Conservation (phyloP, 192 early-diverging fungal species). For the Geosiphon pyriformis region DNA sequence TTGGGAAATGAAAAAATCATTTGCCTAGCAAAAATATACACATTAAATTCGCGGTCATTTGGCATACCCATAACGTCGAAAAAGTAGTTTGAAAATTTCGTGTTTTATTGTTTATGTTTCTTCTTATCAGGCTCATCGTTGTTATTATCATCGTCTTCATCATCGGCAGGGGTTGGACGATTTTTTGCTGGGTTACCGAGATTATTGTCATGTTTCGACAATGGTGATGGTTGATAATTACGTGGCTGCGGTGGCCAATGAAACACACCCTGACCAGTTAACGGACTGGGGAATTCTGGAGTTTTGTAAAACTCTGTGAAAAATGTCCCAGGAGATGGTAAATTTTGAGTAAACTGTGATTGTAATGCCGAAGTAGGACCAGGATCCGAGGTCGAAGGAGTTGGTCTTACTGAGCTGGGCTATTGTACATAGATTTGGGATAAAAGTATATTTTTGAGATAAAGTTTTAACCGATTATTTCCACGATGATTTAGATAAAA, state of each 20-base stretch:
- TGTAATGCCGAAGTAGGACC: conserved; percentile 67
- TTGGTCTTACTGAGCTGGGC: conserved; percentile 17
- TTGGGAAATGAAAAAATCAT: too few species aligned
- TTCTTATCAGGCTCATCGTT: conserved; percentile 22
- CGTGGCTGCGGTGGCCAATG: conserved; percentile 61
- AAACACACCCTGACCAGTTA: conserved; percentile 61
- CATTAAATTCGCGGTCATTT: too few species aligned
- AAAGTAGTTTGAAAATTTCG: not conserved
- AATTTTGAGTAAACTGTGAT: conserved; percentile 60
- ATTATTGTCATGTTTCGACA: conserved; percentile 35
- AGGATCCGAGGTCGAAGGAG: conserved; percentile 36
- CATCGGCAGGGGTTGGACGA: conserved; percentile 7
- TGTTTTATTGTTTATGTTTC: not conserved
- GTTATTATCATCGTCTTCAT: not conserved
- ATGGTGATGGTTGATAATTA: conserved; percentile 44
- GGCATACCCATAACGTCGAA: too few species aligned
- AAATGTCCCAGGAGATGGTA: conserved; percentile 72
- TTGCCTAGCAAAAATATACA: too few species aligned
- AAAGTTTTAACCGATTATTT: not conserved
- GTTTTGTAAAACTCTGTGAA: conserved; percentile 72
- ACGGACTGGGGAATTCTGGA: conserved; percentile 66
- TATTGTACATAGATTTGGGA: not conserved
- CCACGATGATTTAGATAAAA: not conserved
- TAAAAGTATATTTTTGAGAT: not conserved
- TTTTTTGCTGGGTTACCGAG: not conserved